Base-by-base conservation (phyloP, 1,284 basidiomycete genomes). In the Xerocomus cyaneibrunnescens region DNA sequence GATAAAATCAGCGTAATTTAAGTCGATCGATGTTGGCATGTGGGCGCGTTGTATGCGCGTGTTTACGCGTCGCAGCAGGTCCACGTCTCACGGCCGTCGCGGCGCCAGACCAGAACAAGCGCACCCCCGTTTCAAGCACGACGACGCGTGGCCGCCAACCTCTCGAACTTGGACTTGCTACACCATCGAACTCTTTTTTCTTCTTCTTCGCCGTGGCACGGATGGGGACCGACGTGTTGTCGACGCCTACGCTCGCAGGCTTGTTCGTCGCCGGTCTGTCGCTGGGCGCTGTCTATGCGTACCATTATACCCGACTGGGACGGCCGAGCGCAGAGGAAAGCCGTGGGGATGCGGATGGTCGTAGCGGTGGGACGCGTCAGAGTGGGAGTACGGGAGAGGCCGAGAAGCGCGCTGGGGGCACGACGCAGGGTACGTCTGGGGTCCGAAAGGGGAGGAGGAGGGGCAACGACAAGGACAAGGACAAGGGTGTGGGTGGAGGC, bases 401-500 rank as follows among this genome's bases (percentile, higher is more conserved):
- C n/a, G 9, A 19, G 34, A 19, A 35, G 34, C 7, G 8, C 6
- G 17, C 5, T 14, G 31, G 6, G 4, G 31, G 6, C 6, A n/a
- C 12, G 14, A 7, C 31, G 6, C 31, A 14, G 30, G 12, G 12
- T 30, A 13, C 30, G 30, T 5, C 30, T 30, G 30, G 22, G 38
- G 10, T 13, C 21, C 22, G 38, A 9, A 55, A 23, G 17, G 19
- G 19, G 7, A 28, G n/a, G 35, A 31, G 25, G 43, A 45, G 17
- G 45, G 40, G n/a, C 7, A 47, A 9, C 51, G 28, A 17, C 28
- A 51, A 39, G 28, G 39, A 36, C n/a, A 46, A 44, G 22, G 42
- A 35, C 0, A 23, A 1, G 37, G 34, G 8, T 0, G 22, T 4
- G 13, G 80, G 78, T 3, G 71, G 65, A 43, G 79, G 78, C 57